A percentile compares a stretch with the other conserved stretches of the same genome.
phyloP scores from a whole-genome alignment of 345 rosid species.

The Sisymbrium altissimum region DNA sequence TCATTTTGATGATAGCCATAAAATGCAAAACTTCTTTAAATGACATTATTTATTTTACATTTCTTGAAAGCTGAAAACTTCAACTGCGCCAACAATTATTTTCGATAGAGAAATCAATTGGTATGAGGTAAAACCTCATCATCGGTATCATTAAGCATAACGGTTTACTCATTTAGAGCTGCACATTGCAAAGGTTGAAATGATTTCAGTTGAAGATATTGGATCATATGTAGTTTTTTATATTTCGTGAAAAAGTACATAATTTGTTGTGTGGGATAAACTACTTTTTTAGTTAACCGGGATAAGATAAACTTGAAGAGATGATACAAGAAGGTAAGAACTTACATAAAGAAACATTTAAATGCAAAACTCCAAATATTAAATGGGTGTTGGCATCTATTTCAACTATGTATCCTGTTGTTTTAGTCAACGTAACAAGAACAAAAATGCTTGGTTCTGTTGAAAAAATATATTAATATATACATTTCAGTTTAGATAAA shows the following conservation, averaged over 20 bases:
- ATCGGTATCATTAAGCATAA: not conserved
- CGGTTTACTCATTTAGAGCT: not conserved
- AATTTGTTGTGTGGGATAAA: not conserved
- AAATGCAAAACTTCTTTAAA: not conserved
- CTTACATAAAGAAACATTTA: not conserved
- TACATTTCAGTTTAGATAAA: not conserved
- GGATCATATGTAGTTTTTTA: not conserved
- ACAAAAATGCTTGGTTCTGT: not conserved
- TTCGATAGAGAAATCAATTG: not conserved
- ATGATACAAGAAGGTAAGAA: not conserved
- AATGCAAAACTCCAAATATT: not conserved
- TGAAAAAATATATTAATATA: not conserved
- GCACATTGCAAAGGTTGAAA: not conserved
- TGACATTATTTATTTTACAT: not conserved
- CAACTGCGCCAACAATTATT: not conserved
- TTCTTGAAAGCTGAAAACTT: constrained; percentile 23
- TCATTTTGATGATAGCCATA: constrained; percentile 16
- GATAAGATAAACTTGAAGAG: not conserved
- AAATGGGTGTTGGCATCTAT: not conserved
- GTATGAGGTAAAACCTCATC: not conserved
- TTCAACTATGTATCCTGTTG: not conserved
- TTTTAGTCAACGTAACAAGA: not conserved
- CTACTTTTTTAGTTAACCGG: not conserved
- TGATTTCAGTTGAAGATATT: not conserved
- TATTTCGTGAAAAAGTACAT: not conserved